These are phyloP conservation scores for Fusarium citri DNA, from an alignment of 2,329 filamentous ascomycete species.

Conservation along the genomic window DNA sequence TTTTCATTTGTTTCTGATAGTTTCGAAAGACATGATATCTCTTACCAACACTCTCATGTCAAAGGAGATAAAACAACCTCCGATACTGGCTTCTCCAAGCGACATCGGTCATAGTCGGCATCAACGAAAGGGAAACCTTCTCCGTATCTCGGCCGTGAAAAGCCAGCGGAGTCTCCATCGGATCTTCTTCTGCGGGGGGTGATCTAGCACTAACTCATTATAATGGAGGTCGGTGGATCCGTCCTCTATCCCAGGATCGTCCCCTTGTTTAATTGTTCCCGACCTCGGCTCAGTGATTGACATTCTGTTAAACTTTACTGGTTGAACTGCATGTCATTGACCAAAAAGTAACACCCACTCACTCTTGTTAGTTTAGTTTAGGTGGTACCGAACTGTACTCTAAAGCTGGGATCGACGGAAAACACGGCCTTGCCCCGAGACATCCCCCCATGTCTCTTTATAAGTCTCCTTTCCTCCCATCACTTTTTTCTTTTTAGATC, in stretches of 20 bases:
- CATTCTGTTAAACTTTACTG: constrained; percentile 19
- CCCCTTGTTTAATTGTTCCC: constrained; percentile 18
- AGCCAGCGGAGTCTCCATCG: constrained; percentile 23
- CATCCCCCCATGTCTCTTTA: constrained; percentile 21
- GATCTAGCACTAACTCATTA: constrained; percentile 4
- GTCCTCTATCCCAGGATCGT: constrained; percentile 9
- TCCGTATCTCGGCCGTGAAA: constrained; percentile 35
- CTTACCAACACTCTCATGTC: constrained; percentile 1
- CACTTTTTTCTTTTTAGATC: constrained; percentile 14
- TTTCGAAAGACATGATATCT: not conserved
- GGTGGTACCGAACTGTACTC: not conserved
- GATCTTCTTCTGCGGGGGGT: constrained; percentile 27
- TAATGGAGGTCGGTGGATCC: constrained; percentile 12
- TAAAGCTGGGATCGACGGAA: constrained; percentile 7
- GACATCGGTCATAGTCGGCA: constrained; percentile 32
- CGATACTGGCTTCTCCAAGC: constrained; percentile 27
- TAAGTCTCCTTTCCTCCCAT: constrained; percentile 16
- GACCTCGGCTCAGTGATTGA: constrained; percentile 37
- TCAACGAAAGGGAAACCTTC: constrained; percentile 11
- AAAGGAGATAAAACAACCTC: constrained; percentile 8
- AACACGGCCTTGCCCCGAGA: constrained; percentile 31
- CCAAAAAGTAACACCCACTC: constrained; percentile 2
- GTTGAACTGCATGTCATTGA: not conserved
- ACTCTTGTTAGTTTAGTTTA: not conserved
- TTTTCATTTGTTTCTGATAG: not conserved